Evolutionary conservation across 1,284 basidiomycete species (phyloP).

Genomic region (Pterulicium gracile): DNA sequence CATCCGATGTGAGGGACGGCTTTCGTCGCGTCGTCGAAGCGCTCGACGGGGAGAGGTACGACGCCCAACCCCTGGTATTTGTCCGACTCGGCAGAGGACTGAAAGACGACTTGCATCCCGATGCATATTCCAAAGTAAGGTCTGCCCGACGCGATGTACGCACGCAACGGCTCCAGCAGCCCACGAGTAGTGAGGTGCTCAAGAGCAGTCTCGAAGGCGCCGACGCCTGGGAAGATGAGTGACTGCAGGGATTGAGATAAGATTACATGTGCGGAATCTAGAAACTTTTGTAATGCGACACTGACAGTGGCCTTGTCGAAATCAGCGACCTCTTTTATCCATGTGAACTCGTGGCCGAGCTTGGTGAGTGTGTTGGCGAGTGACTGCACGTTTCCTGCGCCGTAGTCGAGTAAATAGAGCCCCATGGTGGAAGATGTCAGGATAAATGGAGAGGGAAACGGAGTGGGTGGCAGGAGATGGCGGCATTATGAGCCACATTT

Average conservation of each 20-base stretch:
- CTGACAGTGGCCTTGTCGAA: constrained; percentile 86
- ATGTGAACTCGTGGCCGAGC: constrained; percentile 84
- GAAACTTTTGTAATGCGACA: constrained; percentile 13
- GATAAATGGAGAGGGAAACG: too few relatives aligned
- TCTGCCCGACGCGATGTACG: constrained; percentile 81
- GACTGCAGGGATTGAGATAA: constrained; percentile 40
- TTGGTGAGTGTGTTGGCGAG: constrained; percentile 87
- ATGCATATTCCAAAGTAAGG: constrained; percentile 99
- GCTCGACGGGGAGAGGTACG: constrained; percentile 59
- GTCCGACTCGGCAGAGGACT: constrained; percentile 70
- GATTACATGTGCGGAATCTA: constrained; percentile 5
- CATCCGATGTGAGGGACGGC: constrained; percentile 98
- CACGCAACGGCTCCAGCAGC: constrained; percentile 70
- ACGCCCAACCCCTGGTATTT: constrained; percentile 54
- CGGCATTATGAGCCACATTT: not conserved
- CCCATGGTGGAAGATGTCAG: too few relatives aligned
- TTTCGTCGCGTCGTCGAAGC: constrained; percentile 65
- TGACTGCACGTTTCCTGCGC: constrained; percentile 90
- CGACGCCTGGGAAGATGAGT: constrained; percentile 98
- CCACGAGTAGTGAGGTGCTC: constrained; percentile 66
- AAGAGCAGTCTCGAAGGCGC: constrained; percentile 87
- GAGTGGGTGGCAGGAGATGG: not conserved
- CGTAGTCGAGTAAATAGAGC: constrained; percentile 90
- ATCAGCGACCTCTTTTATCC: constrained; percentile 82
- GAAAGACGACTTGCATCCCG: constrained; percentile 93